A percentile compares a stretch with the other conserved stretches of the same genome.
phyloP scores from a whole-genome alignment of 441 rosid genomes.

The Brassica hybrid region DNA sequence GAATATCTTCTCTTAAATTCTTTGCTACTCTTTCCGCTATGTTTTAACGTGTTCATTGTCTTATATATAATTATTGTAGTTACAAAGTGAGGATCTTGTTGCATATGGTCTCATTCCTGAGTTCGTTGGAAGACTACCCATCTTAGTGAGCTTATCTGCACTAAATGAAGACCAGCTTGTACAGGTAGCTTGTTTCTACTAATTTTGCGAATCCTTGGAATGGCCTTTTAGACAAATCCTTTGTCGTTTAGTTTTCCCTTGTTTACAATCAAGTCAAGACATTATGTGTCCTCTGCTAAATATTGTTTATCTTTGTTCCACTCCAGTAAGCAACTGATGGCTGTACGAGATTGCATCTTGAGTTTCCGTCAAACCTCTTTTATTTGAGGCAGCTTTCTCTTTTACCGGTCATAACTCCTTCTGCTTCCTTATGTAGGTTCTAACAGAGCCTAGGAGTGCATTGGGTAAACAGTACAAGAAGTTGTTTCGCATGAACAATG shows the following conservation, averaged over 20 bases:
- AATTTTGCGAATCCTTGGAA: constrained; percentile 12
- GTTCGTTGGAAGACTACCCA: constrained; percentile 89
- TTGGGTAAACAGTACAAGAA: constrained; percentile 92
- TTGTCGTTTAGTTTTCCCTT: not conserved
- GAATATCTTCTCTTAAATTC: not conserved
- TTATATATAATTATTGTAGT: constrained; percentile 47
- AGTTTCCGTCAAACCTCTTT: not conserved
- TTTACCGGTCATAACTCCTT: not conserved
- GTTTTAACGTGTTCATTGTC: not conserved
- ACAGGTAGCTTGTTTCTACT: constrained; percentile 57
- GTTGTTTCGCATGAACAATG: constrained; percentile 85
- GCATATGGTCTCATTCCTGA: constrained; percentile 95
- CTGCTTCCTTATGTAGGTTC: constrained; percentile 55
- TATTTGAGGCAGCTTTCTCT: not conserved
- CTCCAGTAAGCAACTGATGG: constrained; percentile 3
- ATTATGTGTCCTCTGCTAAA: not conserved
- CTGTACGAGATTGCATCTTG: constrained; percentile 1
- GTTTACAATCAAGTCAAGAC: not conserved
- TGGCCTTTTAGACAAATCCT: not conserved
- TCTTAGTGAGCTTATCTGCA: constrained; percentile 78
- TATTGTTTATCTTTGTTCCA: constrained; percentile 10
- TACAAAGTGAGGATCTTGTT: constrained; percentile 85
- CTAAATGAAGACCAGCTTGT: constrained; percentile 84
- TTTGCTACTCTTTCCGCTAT: too few relatives aligned
- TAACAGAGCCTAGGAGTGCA: constrained; percentile 80